Percentiles rank a stretch among this genome's conserved stretches.
phyloP scores from a whole-genome alignment of 768 basidiomycete genomes.

The Ramaria rubella region DNA sequence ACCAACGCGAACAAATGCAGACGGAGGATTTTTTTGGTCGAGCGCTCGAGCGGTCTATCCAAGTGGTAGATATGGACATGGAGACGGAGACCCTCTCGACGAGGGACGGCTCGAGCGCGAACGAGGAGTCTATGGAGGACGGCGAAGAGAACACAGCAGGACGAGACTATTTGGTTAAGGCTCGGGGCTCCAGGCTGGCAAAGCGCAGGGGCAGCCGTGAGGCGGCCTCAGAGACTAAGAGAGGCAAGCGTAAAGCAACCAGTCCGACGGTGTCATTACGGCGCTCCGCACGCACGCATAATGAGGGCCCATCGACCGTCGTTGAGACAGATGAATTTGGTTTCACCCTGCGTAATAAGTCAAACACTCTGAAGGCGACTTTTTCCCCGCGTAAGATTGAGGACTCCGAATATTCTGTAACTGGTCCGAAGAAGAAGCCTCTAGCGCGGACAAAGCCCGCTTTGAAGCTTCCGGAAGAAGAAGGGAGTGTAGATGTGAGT shows the following conservation, averaged over 20 bases:
- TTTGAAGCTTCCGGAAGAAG: neutral
- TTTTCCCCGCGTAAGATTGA: too few relatives aligned
- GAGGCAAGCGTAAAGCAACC: neutral
- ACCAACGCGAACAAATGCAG: neutral
- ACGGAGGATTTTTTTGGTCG: slow-evolving; percentile 8
- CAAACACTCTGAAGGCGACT: neutral
- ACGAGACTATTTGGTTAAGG: neutral
- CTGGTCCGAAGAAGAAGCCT: slow-evolving; percentile 4
- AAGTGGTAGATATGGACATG: slow-evolving; percentile 6
- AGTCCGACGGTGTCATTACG: neutral
- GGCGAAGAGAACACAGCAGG: neutral
- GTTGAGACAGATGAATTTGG: slow-evolving; percentile 7
- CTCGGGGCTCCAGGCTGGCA: neutral
- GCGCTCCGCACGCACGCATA: neutral
- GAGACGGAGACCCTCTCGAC: slow-evolving; percentile 10
- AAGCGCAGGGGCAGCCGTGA: neutral
- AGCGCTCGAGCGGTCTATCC: slow-evolving; percentile 9
- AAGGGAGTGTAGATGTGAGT: neutral
- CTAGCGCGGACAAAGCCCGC: slow-evolving; percentile 3
- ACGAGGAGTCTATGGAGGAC: neutral
- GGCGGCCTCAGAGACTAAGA: neutral
- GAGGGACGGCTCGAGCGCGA: slow-evolving; percentile 11
- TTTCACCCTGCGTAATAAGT: neutral
- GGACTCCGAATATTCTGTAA: too few relatives aligned
- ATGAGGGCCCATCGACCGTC: neutral